Evolutionary conservation across 176 grass and related monocot genomes (phyloP).

Genomic region (Alopecurus myosuroides): DNA sequence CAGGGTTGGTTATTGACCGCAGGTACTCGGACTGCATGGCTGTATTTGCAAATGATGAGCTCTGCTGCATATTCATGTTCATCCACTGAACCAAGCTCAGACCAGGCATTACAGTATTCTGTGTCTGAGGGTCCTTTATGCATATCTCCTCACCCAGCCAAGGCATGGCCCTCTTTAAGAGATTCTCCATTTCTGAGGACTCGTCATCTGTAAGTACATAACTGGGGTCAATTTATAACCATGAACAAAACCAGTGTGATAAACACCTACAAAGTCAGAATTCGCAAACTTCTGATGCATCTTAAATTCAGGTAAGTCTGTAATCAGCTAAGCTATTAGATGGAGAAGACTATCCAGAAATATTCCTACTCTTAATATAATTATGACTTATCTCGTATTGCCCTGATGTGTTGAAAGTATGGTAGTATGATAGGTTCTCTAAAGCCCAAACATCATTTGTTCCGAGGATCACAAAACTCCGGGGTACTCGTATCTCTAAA

Average conservation of each 20-base stretch:
- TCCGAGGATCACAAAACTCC: neutral
- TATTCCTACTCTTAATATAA: neutral
- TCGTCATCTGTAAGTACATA: conserved; percentile 62
- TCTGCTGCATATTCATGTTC: conserved; percentile 90
- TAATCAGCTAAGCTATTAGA: neutral
- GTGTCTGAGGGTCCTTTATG: conserved; percentile 83
- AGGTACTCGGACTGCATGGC: conserved; percentile 68
- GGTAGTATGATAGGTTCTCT: neutral
- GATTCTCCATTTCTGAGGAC: conserved; percentile 84
- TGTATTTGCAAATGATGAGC: conserved; percentile 51
- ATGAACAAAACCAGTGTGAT: neutral
- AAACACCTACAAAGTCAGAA: neutral
- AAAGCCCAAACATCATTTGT: neutral
- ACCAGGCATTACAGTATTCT: conserved; percentile 74
- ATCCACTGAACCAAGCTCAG: conserved; percentile 91
- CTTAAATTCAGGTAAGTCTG: neutral
- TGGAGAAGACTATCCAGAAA: neutral
- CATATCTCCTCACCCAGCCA: conserved; percentile 92
- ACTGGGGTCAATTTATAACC: neutral
- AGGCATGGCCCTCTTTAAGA: conserved; percentile 74
- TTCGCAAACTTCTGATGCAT: neutral
- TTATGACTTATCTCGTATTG: neutral
- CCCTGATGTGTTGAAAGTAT: neutral
- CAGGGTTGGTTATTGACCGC: conserved; percentile 42
- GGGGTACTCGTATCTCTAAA: neutral